Evolutionary conservation across 2,329 filamentous ascomycete species (phyloP), one percentile per base, ranked within the genome.

Genomic region (Pyricularia pennisetigena): DNA sequence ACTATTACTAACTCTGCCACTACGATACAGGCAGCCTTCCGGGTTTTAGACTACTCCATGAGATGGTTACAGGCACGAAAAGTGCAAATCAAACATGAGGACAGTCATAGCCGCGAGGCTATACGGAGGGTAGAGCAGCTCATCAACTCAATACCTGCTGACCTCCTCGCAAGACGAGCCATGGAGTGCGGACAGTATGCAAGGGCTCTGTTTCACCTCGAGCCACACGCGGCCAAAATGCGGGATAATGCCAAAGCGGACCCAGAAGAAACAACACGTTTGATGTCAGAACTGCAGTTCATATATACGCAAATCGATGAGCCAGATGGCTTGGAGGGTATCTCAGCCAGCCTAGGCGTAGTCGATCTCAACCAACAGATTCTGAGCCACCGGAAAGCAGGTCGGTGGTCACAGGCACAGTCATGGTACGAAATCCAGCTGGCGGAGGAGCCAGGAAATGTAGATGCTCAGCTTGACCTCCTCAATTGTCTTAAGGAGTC

Each of bases 271-370:
- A 80, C 85, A n/a, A 83, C 90, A 67, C 83, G 87, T 28, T 82
- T 95, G 4, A 86, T 96, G 69, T 87, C 93, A 72, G 87, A 89
- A 70, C 81, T 99, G 28, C 94, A 98, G 75, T 89, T 94, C 67
- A 97, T 99, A 23, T 99, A 99, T 77, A 92, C 93, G 0, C 91
- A 97, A 73, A 98, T 99, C 70, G 95, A 99, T 74, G 95, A 99
- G 73, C 96, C 95, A 0, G 95, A 99, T 77, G 94, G 94, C 1
- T 89, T 99, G 41, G 94, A 98, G 75, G 95, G 95, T 2, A 94
- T 99, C 70, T 97, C 94, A 1, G 88, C 93, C 24, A 91, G 95
- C 75, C 82, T 98, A 3, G 90, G 91, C 69, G 88, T 93, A 12
- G 82, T 98, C n/a, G 92, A 96, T 72, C 90, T 97, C 66, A 91